Evolutionary conservation across 495 filamentous ascomycete species (phyloP), one percentile per base, ranked within the genome.

Genomic region (Aspergillus nidulans): DNA sequence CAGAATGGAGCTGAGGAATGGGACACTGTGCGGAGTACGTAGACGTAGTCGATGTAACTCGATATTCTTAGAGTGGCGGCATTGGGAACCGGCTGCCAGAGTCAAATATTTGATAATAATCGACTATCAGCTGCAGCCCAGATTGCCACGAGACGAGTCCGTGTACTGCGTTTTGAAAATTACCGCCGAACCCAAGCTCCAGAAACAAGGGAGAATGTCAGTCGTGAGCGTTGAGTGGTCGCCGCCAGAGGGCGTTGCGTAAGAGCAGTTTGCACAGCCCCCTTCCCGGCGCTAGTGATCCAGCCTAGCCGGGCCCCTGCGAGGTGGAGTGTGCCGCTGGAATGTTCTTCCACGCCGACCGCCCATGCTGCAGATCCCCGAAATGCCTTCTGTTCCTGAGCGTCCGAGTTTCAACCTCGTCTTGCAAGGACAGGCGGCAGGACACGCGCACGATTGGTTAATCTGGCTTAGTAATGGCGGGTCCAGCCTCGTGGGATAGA

Each of bases 181-280:
- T 55, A 55, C 52, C 9, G 2, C 4, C 8, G 16, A 10, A 7
- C 16, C 18, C 9, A 44, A 41, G 40, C 48, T 19, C 25, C 32
- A 16, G 20, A 16, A 41, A 23, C 34, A 21, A n/a, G 32, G 34
- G 26, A 18, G 43, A 49, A 49, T 49, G 47, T 49, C 47, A 49
- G 30, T 32, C 30, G 32, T 49, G 30, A 13, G 32, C 32, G 19
- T 25, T 49, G 47, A 49, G 47, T 49, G 47, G 47, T 32, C 39
- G 46, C 46, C 20, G 47, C 30, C 25, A 13, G 26, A 49, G 18
- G 43, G 36, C 43, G 58, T 63, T 65, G 62, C 62, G 62, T 65
- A 65, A 65, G 62, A 64, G 62, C 32, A 51, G 59, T 62, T 62
- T 65, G 62, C 62, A 65, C 62, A 65, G 62, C 62, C 62, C 62